phyloP scores from a whole-genome alignment of 2,329 filamentous ascomycete species.

The Fusarium chuoi region DNA sequence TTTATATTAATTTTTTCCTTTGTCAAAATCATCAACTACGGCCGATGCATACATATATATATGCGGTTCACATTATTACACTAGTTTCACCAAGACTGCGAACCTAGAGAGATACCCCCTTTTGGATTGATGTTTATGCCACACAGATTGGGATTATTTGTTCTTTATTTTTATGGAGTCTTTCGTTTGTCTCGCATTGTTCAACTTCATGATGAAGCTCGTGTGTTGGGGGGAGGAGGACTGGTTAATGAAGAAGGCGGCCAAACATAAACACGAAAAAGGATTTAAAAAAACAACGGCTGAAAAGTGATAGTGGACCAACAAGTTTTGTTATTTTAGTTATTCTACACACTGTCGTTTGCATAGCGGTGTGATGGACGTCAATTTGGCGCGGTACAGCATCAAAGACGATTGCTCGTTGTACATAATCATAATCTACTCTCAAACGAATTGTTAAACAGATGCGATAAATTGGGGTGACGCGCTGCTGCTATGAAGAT shows the following conservation, averaged over 20 bases:
- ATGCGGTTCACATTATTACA: conserved; percentile 42
- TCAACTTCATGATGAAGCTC: conserved; percentile 10
- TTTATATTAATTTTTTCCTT: conserved; percentile 39
- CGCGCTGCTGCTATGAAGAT: not conserved
- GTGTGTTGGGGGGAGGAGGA: conserved; percentile 1
- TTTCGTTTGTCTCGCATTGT: conserved; percentile 29
- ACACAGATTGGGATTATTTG: conserved; percentile 42
- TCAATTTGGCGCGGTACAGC: conserved; percentile 15
- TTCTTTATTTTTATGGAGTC: conserved; percentile 12
- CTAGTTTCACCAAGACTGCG: conserved; percentile 47
- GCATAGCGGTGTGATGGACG: conserved; percentile 39
- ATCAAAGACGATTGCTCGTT: conserved; percentile 24
- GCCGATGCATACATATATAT: conserved; percentile 36
- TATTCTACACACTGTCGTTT: conserved; percentile 25
- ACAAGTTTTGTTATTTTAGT: conserved; percentile 24
- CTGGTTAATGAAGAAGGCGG: conserved; percentile 3
- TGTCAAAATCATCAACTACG: conserved; percentile 43
- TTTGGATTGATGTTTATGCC: conserved; percentile 48
- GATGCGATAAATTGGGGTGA: not conserved
- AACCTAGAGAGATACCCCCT: conserved; percentile 57
- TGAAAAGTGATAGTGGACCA: conserved; percentile 14
- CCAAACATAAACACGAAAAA: conserved; percentile 11
- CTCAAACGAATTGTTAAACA: conserved; percentile 27
- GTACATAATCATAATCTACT: conserved; percentile 45
- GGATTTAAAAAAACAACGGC: not conserved